Evolutionary conservation across 2,329 filamentous ascomycete genomes (phyloP).

Genomic region (Fusarium oxysporum): DNA sequence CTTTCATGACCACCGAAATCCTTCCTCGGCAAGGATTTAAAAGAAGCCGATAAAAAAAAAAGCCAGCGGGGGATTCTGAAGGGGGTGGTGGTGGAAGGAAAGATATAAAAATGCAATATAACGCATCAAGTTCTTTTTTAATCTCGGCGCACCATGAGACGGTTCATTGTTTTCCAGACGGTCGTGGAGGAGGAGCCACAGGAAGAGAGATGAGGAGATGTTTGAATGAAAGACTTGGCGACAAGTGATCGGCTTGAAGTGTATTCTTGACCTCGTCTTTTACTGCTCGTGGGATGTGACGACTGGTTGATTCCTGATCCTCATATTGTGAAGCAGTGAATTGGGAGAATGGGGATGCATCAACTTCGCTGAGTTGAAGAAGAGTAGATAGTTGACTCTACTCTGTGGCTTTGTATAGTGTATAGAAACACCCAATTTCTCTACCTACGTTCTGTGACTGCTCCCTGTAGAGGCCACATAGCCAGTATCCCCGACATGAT

Average conservation of each 20-base stretch:
- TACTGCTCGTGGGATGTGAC: conserved; percentile 5
- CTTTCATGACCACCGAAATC: conserved; percentile 32
- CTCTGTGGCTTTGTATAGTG: conserved; percentile 51
- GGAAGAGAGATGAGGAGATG: conserved; percentile 3
- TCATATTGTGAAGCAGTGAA: conserved; percentile 7
- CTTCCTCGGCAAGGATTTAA: conserved; percentile 32
- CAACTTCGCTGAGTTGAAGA: conserved; percentile 5
- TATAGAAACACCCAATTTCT: conserved; percentile 50
- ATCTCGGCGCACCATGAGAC: conserved; percentile 40
- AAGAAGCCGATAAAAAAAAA: conserved; percentile 28
- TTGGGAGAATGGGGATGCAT: not conserved
- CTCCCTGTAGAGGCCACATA: not conserved
- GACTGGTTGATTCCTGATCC: not conserved
- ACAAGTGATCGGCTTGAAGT: conserved; percentile 15
- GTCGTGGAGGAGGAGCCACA: conserved; percentile 12
- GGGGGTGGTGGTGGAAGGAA: conserved; percentile 2
- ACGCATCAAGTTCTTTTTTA: conserved; percentile 28
- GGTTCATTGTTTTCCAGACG: conserved; percentile 33
- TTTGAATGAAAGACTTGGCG: conserved; percentile 31
- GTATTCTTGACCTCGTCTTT: conserved; percentile 3
- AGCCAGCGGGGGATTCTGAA: conserved; percentile 3
- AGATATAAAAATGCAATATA: conserved; percentile 27
- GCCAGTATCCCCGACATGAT: not conserved
- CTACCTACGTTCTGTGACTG: not conserved
- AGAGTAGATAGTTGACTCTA: conserved; percentile 24